Evolutionary conservation across 148 eudicot species (phyloP), one percentile per base, ranked within the genome.

Genomic region (Drosera capensis): DNA sequence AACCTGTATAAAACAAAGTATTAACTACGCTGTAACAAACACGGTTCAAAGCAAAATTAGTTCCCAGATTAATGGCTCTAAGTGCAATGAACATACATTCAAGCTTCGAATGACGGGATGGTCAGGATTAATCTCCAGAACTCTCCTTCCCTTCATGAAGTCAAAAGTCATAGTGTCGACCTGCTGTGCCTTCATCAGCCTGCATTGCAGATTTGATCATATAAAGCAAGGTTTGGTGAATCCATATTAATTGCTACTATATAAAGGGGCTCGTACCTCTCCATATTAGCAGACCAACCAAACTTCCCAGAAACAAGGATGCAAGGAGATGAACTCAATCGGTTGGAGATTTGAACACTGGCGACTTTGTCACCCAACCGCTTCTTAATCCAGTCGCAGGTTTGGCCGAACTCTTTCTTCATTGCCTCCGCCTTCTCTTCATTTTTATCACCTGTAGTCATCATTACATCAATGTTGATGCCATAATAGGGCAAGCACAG

Each of bases 281-380:
- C 97, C 97, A 90, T 90, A 65, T 84, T 90, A 8, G 97, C 97
- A 39, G 97, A 88, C 86, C 84, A 80, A 54, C 97, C 97, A 65
- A 77, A 80, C 65, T 67, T 80, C 20, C 85, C 97, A 17, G 97
- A 71, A 19, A 70, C 95, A 57, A 90, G 93, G 56, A 84, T 95
- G 59, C 97, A 90, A 38, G 97, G 97, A 13, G 97, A 90, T 35
- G 87, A 29, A 46, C 92, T 90, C 43, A 90, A 64, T n/a, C 97
- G 95, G 35, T 67, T 69, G 5, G 97, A 90, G 51, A 90, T 60
- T 62, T 90, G 93, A 47, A 90, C 97, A 57, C 82, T 78, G 31
- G 87, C 82, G 59, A 90, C 95, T 66, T 71, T 90, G 57, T 90
- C 93, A 24, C 93, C 93, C 49, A 90, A 52, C 28, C 79, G 78